A percentile compares a stretch with the other conserved stretches of the same genome.
Conservation (phyloP, 179 eudicot species). For the Spergularia azorica region DNA sequence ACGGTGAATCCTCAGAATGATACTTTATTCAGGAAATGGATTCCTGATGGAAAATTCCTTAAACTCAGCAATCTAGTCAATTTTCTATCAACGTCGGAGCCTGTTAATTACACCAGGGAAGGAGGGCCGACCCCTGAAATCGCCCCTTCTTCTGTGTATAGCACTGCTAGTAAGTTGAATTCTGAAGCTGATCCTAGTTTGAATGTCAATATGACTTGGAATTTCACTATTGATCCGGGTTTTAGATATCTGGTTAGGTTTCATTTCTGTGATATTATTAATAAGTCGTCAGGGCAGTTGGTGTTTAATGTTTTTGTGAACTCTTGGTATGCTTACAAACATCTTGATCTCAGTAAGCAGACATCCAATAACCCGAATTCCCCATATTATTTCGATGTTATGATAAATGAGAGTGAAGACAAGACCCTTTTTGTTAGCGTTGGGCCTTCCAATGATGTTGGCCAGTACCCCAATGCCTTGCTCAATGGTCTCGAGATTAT, state of each 20-base stretch:
- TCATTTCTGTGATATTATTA: conserved; percentile 20
- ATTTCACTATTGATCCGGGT: conserved; percentile 9
- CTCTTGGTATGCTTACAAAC: conserved; percentile 19
- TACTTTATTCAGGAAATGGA: conserved; percentile 14
- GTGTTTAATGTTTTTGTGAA: conserved; percentile 20
- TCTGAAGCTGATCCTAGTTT: conserved; percentile 17
- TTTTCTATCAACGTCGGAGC: background rate
- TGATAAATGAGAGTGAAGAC: conserved; percentile 11
- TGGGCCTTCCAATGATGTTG: conserved; percentile 11
- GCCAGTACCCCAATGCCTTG: conserved; percentile 12
- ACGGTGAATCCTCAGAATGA: conserved; percentile 15
- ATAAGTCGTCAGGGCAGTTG: conserved; percentile 4
- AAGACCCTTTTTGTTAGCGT: conserved; percentile 13
- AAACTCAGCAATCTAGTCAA: conserved; percentile 11
- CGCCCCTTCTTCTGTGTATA: conserved; percentile 16
- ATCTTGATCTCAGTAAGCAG: conserved; percentile 21
- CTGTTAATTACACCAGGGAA: conserved; percentile 16
- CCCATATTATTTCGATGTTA: conserved; percentile 11
- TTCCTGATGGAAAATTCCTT: conserved; percentile 14
- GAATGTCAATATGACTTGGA: conserved; percentile 18
- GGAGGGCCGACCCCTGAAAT: conserved; percentile 13
- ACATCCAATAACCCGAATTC: conserved; percentile 12
- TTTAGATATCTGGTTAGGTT: conserved; percentile 13
- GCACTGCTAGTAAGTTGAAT: conserved; percentile 17
- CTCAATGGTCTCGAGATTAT: conserved; percentile 16